Conservation (phyloP, 768 basidiomycete genomes). For the Mycena indigotica region DNA sequence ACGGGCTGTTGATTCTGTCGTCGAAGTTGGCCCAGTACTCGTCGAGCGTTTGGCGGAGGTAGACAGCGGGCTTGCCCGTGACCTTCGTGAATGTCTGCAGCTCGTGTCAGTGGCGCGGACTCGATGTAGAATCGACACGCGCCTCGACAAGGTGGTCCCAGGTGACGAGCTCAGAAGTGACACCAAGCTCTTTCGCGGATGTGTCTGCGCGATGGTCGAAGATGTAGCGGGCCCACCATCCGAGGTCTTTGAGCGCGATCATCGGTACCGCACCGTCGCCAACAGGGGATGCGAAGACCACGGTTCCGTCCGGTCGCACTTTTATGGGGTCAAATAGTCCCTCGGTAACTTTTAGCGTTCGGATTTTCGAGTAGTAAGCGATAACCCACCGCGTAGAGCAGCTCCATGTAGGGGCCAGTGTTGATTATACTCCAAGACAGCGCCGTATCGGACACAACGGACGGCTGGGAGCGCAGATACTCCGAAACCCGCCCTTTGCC, state of each 20-base stretch:
- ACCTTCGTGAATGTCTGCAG: constrained; percentile 17
- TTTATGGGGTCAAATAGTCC: constrained; percentile 38
- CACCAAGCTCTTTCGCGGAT: constrained; percentile 38
- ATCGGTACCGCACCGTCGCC: constrained; percentile 39
- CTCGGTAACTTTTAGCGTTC: constrained; percentile 12
- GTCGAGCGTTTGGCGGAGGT: constrained; percentile 5
- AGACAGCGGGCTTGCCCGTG: constrained; percentile 12
- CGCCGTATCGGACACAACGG: constrained; percentile 29
- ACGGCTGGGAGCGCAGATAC: constrained; percentile 37
- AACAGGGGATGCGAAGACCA: constrained; percentile 41
- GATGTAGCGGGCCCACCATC: constrained; percentile 43
- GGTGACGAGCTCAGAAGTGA: constrained; percentile 40
- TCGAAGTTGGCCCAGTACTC: constrained; percentile 15
- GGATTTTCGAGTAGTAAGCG: neutral
- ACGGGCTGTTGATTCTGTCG: constrained; percentile 10
- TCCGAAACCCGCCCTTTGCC: constrained; percentile 44
- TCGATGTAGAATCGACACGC: neutral
- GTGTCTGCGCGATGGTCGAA: constrained; percentile 39
- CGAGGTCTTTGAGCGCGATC: constrained; percentile 42
- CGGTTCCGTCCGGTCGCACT: constrained; percentile 40
- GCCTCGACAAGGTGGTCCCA: constrained; percentile 38
- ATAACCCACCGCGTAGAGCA: constrained; percentile 36
- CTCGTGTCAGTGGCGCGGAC: too few species aligned
- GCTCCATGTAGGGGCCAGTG: constrained; percentile 43
- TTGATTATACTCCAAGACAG: constrained; percentile 39